Conservation (phyloP, 495 filamentous ascomycete species). For the Aspergillus kassunensis region DNA sequence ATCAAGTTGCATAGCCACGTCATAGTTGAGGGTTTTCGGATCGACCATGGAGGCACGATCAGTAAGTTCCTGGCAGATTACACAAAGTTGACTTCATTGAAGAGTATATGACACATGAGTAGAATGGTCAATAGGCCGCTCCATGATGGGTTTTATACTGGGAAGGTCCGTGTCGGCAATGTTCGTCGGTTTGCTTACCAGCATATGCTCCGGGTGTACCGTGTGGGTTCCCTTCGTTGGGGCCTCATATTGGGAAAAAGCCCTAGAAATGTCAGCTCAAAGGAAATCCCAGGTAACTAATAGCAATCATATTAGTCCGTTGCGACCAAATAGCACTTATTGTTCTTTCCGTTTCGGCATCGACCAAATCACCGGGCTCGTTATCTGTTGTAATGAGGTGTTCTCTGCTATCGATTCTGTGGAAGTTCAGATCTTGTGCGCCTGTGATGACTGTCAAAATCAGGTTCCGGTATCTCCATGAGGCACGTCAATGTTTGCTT, state of each 20-base stretch:
- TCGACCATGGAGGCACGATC: conserved; percentile 19
- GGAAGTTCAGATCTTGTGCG: neutral
- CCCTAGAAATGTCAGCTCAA: neutral
- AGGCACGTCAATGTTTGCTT: neutral
- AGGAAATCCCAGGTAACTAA: neutral
- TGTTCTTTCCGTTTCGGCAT: neutral
- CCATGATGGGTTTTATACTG: neutral
- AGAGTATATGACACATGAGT: conserved; percentile 46
- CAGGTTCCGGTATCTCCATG: neutral
- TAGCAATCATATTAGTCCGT: neutral
- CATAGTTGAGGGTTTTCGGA: neutral
- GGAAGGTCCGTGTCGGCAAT: neutral
- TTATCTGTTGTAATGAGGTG: neutral
- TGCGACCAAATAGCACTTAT: neutral
- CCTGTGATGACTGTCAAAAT: neutral
- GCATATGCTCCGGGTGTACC: neutral
- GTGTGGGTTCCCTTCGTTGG: neutral
- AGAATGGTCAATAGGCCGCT: conserved; percentile 18
- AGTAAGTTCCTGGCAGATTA: conserved; percentile 39
- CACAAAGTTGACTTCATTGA: conserved; percentile 41
- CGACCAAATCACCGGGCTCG: neutral
- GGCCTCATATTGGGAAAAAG: neutral
- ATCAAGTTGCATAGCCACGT: neutral
- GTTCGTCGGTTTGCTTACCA: neutral
- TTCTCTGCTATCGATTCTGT: neutral